Conservation (phyloP, 495 filamentous ascomycete species). For the Penicillium argentinense region DNA sequence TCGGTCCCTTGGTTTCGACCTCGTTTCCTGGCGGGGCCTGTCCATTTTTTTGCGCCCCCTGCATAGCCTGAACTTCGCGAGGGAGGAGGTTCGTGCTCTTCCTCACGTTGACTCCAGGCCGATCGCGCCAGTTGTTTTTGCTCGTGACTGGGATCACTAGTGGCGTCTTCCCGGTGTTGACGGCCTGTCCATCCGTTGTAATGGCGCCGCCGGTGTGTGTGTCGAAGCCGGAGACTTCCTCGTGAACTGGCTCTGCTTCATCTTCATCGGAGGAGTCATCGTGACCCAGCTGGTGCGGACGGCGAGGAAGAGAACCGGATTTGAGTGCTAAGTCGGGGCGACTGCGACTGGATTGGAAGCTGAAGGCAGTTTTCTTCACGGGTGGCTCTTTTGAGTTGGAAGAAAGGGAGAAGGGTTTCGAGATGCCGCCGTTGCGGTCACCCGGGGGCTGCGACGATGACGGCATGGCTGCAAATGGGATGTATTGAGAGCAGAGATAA, state of each 20-base stretch:
- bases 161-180: slow-evolving; percentile 39
- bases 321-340: slow-evolving; percentile 17
- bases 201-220: slow-evolving; percentile 55
- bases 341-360: slow-evolving; percentile 29
- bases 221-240: slow-evolving; percentile 63
- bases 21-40: slow-evolving; percentile 25
- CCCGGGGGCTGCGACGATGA: slow-evolving; percentile 13
- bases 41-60: slow-evolving; percentile 37
- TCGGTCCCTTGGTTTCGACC: slow-evolving; percentile 39
- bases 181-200: slow-evolving; percentile 32
- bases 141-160: slow-evolving; percentile 65
- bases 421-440: slow-evolving; percentile 5
- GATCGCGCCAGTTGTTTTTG: slow-evolving; percentile 73
- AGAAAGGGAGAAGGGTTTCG: slow-evolving; percentile 35
- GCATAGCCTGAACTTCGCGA: slow-evolving; percentile 49
- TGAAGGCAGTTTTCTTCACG: slow-evolving; percentile 35
- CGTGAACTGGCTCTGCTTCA: slow-evolving; percentile 33
- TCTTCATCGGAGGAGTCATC: slow-evolving; percentile 54
- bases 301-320: slow-evolving; percentile 30
- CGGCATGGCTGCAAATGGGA: slow-evolving; percentile 14
- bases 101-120: slow-evolving; percentile 46
- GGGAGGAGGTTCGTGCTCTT: slow-evolving; percentile 55
- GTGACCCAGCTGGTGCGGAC: slow-evolving; percentile 36
- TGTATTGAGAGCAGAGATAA: neutral
- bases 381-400: slow-evolving; percentile 20